Evolutionary conservation across 768 basidiomycete genomes (phyloP), one percentile per base, ranked within the genome.

Genomic region (Sistotremastrum suecicum): DNA sequence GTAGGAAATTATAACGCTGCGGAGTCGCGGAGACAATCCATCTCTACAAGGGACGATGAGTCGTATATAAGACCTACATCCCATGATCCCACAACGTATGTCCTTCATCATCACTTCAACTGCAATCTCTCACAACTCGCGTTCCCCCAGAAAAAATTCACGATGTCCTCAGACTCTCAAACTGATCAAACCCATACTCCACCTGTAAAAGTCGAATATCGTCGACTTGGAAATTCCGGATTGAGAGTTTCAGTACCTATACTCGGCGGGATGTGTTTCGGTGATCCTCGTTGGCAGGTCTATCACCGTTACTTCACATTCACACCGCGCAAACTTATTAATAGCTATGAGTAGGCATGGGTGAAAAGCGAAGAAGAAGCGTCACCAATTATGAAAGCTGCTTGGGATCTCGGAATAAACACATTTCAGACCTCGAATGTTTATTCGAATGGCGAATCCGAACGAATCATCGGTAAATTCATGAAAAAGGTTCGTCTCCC

Each of bases 351-450:
- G 29, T 37, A 58, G 53, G 12, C 54, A 5, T 63, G 60, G 54
- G 53, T 59, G 34, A 48, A 60, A 4, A 58, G 51, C 0, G 60
- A 60, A 45, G 56, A 53, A 1, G 44, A 61, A n/a, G 58, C 61
- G 0, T 44, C 61, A 12, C 48, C 55, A 40, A 54, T 68, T 48
- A 45, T 69, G 42, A 66, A 66, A 48, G 55, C 58, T 7, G 69
- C 69, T 3, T 68, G 58, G 57, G 60, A 67, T 31, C 50, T 57
- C 8, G 69, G 69, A 3, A 59, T 70, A 48, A 65, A 58, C 45
- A 66, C 63, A 3, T 58, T 64, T 43, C 67, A 69, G 36, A 65
- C 66, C 1, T 64, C 66, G n/a, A 66, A 66, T 43, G 9, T 60
- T 3, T 67, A 66, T 39, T 59, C 58, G 11, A 58, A 60, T 34